Conservation (phyloP, 1,139 yeast genomes). For the Lodderomyces margitis region DNA sequence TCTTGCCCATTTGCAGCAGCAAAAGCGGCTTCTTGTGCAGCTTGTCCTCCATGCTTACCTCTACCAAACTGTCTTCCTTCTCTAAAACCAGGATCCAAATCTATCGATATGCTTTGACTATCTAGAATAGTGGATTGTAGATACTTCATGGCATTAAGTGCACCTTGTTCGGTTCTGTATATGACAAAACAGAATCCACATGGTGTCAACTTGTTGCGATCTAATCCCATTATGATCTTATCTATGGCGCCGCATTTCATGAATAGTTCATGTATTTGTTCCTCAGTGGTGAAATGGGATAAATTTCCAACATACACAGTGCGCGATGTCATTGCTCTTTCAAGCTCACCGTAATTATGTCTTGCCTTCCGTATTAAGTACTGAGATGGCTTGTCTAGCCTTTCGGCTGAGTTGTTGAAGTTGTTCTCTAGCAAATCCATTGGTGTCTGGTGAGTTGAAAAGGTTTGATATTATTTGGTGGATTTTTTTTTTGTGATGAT, state of each 20-base stretch:
- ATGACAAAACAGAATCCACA: slow-evolving; percentile 95
- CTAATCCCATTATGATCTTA: slow-evolving; percentile 89
- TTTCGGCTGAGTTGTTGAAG: slow-evolving; percentile 50
- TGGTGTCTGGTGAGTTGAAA: not conserved
- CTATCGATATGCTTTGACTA: slow-evolving; percentile 75
- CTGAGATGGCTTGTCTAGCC: slow-evolving; percentile 76
- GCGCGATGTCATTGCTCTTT: slow-evolving; percentile 59
- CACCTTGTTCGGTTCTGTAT: slow-evolving; percentile 63
- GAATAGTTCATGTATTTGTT: slow-evolving; percentile 84
- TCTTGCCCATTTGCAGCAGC: slow-evolving; percentile 20
- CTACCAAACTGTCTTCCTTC: slow-evolving; percentile 96
- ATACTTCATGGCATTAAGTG: slow-evolving; percentile 78
- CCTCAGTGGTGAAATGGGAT: slow-evolving; percentile 88
- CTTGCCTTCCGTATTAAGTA: slow-evolving; percentile 75
- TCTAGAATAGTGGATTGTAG: slow-evolving; percentile 79
- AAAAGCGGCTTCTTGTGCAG: slow-evolving; percentile 35
- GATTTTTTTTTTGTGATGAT: not conserved
- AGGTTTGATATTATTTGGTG: no score
- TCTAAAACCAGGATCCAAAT: slow-evolving; percentile 89
- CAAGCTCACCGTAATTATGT: slow-evolving; percentile 56
- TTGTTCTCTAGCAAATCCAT: slow-evolving; percentile 59
- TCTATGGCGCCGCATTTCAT: slow-evolving; percentile 75
- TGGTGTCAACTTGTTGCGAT: slow-evolving; percentile 83
- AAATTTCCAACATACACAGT: slow-evolving; percentile 86
- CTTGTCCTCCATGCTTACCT: slow-evolving; percentile 88